Percentiles rank a stretch among this genome's conserved stretches.
Evolutionary conservation across 2,329 filamentous ascomycete species (phyloP).

Genomic region (Fusarium agapanthi): DNA sequence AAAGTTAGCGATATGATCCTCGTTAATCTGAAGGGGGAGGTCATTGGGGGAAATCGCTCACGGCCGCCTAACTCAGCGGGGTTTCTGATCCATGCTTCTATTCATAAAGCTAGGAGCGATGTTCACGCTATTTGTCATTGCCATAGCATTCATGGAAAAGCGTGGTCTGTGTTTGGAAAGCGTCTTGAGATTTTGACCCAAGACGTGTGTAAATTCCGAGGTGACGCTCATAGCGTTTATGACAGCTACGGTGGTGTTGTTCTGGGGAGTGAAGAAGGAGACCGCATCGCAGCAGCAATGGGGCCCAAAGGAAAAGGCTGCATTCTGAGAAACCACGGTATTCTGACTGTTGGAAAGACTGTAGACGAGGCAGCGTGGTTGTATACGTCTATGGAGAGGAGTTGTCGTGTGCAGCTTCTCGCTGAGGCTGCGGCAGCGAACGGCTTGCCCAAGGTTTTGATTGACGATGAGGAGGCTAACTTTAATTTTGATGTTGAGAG

Average conservation of each 20-base stretch:
- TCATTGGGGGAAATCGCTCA: conserved; percentile 68
- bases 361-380: conserved; percentile 79
- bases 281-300: conserved; percentile 68
- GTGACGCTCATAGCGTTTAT: conserved; percentile 70
- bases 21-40: conserved; percentile 67
- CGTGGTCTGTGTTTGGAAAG: conserved; percentile 70
- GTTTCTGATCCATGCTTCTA: conserved; percentile 72
- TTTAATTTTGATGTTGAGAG: conserved; percentile 46
- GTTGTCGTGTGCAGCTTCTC: conserved; percentile 58
- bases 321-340: conserved; percentile 75
- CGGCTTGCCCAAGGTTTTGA: conserved; percentile 48
- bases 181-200: conserved; percentile 75
- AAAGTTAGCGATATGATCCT: conserved; percentile 74
- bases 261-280: conserved; percentile 69
- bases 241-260: conserved; percentile 60
- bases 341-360: conserved; percentile 73
- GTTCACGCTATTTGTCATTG: conserved; percentile 74
- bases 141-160: conserved; percentile 71
- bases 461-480: conserved; percentile 53
- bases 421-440: conserved; percentile 43
- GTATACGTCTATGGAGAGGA: conserved; percentile 72
- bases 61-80: conserved; percentile 73
- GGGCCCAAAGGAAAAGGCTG: conserved; percentile 65
- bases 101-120: conserved; percentile 71
- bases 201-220: conserved; percentile 71